A percentile compares a stretch with the other conserved stretches of the same genome.
phyloP scores from a whole-genome alignment of 2,329 filamentous ascomycete species.

The Neurospora sp. region DNA sequence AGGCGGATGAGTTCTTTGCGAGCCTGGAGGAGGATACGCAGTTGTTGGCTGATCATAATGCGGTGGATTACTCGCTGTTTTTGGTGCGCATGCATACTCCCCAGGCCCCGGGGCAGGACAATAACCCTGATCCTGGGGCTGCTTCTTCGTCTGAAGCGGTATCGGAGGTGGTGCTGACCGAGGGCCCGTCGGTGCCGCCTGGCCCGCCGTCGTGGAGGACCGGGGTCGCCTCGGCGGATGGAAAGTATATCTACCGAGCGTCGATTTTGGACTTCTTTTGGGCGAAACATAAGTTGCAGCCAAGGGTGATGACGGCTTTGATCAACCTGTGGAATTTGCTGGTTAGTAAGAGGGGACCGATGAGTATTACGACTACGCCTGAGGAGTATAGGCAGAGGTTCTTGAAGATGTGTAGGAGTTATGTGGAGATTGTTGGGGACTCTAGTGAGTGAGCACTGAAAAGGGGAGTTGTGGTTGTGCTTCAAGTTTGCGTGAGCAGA shows the following conservation, averaged over 20 bases:
- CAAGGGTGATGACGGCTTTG: constrained; percentile 55
- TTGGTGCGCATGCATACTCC: constrained; percentile 40
- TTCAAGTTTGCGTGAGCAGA: not conserved
- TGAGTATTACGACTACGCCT: constrained; percentile 65
- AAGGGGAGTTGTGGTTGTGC: not conserved
- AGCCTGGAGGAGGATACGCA: constrained; percentile 52
- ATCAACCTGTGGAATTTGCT: constrained; percentile 53
- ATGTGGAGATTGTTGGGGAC: constrained; percentile 22
- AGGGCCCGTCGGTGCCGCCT: constrained; percentile 26
- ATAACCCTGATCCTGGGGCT: not conserved
- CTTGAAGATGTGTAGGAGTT: constrained; percentile 34
- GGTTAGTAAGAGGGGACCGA: constrained; percentile 55
- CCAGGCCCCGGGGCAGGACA: not conserved
- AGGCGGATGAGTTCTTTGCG: constrained; percentile 46
- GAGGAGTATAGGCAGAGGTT: constrained; percentile 54
- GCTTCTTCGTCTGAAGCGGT: constrained; percentile 14
- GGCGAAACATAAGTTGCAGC: constrained; percentile 61
- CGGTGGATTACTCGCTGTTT: constrained; percentile 69
- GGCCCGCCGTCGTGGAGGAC: constrained; percentile 46
- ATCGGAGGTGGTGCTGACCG: constrained; percentile 18
- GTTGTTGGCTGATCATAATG: constrained; percentile 52
- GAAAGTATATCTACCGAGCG: constrained; percentile 57
- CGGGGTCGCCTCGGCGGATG: constrained; percentile 51
- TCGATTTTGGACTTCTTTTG: constrained; percentile 70
- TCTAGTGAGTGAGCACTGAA: not conserved